Evolutionary conservation across 257 asterid species (phyloP).

Genomic region (Buddleja alternifolia): DNA sequence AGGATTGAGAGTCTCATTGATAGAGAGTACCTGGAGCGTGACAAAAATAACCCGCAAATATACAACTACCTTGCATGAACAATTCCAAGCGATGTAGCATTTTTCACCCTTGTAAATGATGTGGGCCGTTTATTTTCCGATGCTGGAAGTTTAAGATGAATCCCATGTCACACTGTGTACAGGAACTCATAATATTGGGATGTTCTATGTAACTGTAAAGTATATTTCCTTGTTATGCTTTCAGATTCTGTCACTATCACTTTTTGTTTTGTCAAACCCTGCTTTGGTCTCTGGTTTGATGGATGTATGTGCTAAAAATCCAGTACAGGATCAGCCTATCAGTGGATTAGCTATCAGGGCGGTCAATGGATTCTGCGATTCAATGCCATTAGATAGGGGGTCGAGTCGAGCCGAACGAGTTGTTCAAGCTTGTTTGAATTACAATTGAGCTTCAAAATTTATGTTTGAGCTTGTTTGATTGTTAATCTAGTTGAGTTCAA

Average conservation of each 20-base stretch:
- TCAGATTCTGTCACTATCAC: conserved; percentile 14
- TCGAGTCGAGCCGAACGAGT: too few species aligned
- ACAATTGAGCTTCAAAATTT: too few species aligned
- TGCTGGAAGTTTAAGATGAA: conserved; percentile 23
- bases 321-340: too few species aligned
- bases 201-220: conserved; percentile 43
- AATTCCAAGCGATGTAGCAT: conserved; percentile 23
- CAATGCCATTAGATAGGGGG: too few species aligned
- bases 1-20: conserved; percentile 96
- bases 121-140: conserved; percentile 28
- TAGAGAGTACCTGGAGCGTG: conserved; percentile 91
- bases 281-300: too few species aligned
- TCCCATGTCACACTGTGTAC: conserved; percentile 59
- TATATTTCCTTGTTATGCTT: conserved; percentile 21
- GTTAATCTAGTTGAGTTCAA: too few species aligned
- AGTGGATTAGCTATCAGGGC: too few species aligned
- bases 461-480: too few species aligned
- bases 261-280: too few species aligned
- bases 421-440: too few species aligned
- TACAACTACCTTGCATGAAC: conserved; percentile 90
- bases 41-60: conserved; percentile 88
- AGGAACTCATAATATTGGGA: conserved; percentile 48
- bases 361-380: too few species aligned
- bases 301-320: too few species aligned
- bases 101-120: conserved; percentile 38